Conservation (phyloP, 1,284 basidiomycete genomes). For the Leccinum cinnamomeum region DNA sequence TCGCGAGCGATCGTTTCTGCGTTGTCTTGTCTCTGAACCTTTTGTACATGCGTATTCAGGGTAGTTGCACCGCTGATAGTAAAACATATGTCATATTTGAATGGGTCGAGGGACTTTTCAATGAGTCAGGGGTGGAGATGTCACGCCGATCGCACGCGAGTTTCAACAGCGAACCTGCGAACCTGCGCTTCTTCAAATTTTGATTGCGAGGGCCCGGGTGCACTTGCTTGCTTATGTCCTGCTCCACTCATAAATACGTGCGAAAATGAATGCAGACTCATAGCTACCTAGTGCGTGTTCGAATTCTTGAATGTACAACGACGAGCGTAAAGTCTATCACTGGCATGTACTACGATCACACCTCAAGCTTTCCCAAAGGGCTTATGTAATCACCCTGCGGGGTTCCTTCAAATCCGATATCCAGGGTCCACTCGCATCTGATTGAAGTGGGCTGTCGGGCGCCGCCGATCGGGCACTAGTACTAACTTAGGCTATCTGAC, state of each 20-base stretch:
- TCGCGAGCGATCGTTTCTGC: neutral
- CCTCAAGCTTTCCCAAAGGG: too few species aligned
- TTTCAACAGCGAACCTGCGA: neutral
- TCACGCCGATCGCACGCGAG: neutral
- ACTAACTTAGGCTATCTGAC: neutral
- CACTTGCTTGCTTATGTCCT: neutral
- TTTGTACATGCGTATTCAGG: conserved; percentile 6
- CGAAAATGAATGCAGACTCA: neutral
- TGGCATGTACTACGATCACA: too few species aligned
- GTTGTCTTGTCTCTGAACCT: neutral
- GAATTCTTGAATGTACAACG: too few species aligned
- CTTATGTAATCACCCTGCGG: too few species aligned
- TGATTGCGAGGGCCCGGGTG: neutral
- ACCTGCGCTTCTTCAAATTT: neutral
- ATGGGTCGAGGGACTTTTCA: neutral
- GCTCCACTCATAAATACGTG: neutral
- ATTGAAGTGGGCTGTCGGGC: neutral
- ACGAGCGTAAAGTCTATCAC: too few species aligned
- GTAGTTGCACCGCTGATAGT: neutral
- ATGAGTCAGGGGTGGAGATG: neutral
- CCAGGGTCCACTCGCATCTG: neutral
- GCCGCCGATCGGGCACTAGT: neutral
- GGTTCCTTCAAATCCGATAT: too few species aligned
- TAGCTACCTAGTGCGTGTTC: neutral
- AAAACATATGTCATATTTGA: neutral